A percentile compares a stretch with the other conserved stretches of the same genome.
Evolutionary conservation across 495 filamentous ascomycete species (phyloP).

Genomic region (Choiromyces venosus): DNA sequence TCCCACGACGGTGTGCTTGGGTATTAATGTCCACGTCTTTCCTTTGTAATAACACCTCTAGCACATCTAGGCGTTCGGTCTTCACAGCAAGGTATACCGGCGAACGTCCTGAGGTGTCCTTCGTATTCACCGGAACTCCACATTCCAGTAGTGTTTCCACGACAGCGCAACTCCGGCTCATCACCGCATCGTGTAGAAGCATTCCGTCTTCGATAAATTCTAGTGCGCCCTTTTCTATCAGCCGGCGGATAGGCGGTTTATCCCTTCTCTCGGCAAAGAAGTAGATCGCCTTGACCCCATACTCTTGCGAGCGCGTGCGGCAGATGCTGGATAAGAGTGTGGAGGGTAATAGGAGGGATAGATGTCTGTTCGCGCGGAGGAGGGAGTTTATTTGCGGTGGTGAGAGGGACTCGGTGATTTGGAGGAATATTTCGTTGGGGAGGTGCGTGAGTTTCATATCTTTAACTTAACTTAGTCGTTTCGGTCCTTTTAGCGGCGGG

Average conservation of each 20-base stretch:
- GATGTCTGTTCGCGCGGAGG: neutral
- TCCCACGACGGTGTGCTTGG: neutral
- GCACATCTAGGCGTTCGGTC: neutral
- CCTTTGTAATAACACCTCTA: neutral
- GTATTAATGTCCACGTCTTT: neutral
- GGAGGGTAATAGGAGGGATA: constrained; percentile 3
- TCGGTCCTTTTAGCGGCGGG: neutral
- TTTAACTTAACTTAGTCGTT: neutral
- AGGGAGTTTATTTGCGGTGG: neutral
- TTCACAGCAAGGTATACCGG: neutral
- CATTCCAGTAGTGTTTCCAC: neutral
- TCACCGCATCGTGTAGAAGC: neutral
- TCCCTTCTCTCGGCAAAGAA: neutral
- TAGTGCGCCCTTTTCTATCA: neutral
- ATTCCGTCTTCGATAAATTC: neutral
- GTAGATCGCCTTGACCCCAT: neutral
- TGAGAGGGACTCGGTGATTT: neutral
- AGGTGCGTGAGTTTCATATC: neutral
- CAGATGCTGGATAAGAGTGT: neutral
- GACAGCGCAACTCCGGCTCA: neutral
- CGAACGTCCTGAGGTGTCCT: neutral
- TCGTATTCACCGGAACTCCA: neutral
- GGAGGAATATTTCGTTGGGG: constrained; percentile 1
- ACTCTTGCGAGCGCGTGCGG: neutral
- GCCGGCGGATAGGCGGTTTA: neutral